Evolutionary conservation across 2,329 filamentous ascomycete species (phyloP).

Genomic region (Exophiala xenobiotica): DNA sequence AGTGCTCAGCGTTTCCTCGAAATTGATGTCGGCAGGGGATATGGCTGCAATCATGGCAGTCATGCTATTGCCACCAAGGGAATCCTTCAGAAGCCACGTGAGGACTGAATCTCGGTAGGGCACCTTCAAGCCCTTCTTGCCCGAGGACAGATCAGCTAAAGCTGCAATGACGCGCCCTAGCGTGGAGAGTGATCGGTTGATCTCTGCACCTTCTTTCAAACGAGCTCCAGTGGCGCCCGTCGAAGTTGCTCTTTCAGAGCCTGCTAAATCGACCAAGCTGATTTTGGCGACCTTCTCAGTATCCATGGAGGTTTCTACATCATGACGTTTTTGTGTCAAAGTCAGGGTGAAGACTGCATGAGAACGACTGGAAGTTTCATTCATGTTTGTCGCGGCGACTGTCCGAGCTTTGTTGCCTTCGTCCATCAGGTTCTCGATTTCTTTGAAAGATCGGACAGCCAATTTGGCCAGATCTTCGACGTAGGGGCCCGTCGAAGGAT

Average conservation of each 20-base stretch:
- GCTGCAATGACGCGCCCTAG: constrained; percentile 96
- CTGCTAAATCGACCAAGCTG: constrained; percentile 93
- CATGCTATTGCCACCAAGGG: constrained; percentile 96
- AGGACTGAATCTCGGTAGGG: constrained; percentile 96
- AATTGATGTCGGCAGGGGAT: constrained; percentile 97
- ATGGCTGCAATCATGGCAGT: constrained; percentile 99
- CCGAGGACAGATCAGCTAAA: constrained; percentile 82
- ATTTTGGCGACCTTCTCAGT: constrained; percentile 98
- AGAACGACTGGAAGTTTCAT: constrained; percentile 96
- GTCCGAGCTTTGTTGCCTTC: constrained; percentile 98
- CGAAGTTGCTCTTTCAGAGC: constrained; percentile 94
- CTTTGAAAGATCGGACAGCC: constrained; percentile 85
- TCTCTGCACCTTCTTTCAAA: constrained; percentile 95
- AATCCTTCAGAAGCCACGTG: constrained; percentile 96
- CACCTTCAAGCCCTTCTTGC: constrained; percentile 78
- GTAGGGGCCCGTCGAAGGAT: constrained; percentile 95
- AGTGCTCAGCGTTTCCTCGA: constrained; percentile 94
- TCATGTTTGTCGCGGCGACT: constrained; percentile 99
- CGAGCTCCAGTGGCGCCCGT: constrained; percentile 94
- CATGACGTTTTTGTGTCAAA: constrained; percentile 87
- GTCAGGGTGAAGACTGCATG: constrained; percentile 98
- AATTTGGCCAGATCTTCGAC: constrained; percentile 97
- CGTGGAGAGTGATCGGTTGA: constrained; percentile 94
- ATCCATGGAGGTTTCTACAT: constrained; percentile 91
- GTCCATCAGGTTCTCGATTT: constrained; percentile 98